Evolutionary conservation across 495 filamentous ascomycete genomes (phyloP), one percentile per base, ranked within the genome.

Genomic region (Lindgomyces ingoldianus): DNA sequence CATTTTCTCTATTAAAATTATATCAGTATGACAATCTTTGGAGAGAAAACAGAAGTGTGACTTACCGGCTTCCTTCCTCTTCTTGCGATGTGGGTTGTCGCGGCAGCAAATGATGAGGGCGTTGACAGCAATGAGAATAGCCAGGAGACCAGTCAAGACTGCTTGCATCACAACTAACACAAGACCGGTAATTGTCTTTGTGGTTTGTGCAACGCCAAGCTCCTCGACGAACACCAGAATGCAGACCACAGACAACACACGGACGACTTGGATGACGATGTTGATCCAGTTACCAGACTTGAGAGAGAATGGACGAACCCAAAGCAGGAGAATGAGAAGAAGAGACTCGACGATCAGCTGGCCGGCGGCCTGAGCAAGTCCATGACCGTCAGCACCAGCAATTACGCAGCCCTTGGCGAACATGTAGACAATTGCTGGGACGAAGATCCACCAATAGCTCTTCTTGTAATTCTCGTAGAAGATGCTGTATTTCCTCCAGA

Each of bases 381-480:
- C 94, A 71, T 96, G 86, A 10, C 93, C 94, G 67, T 96, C 87
- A 16, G 84, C 91, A 45, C 85, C 91, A 30, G 94, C 94, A 65
- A 98, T 87, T 50, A 95, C 86, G 45, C 85, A 89, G 47, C 92
- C 92, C 76, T 91, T 95, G 69, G 85, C 88, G 70, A 98, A 93
- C 81, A 93, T 90, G 80, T 98, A 98, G 56, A 94, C 51, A 75
- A 98, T 96, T 47, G 83, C 81, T 6, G 94, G 94, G 12, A 98
- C 83, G 74, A 98, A 98, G 9, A 97, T 73, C 92, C 93, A 97
- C 93, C 93, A 98, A 77, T 91, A 95, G 66, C 88, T 86, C 71
- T 87, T 89, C 75, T 93, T 91, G 77, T 94, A 97, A 67, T 87
- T 88, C 68, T 98, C 94, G 76, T 98, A 98, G 80, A 98, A 98